Evolutionary conservation across 2,329 filamentous ascomycete species (phyloP), one percentile per base, ranked within the genome.

Genomic region (Ceratocystis destructans): DNA sequence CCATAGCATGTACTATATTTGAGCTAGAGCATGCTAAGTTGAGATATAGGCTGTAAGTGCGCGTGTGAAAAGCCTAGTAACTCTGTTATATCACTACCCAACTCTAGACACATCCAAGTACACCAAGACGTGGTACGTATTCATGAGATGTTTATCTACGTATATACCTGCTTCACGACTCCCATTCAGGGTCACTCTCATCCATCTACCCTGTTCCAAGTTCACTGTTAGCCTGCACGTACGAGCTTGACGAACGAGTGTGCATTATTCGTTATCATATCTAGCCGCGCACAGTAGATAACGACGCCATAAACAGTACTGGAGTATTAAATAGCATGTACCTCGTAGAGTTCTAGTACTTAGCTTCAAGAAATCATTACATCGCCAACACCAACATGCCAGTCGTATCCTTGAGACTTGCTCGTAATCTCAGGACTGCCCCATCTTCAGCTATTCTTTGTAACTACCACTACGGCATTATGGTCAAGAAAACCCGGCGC

Each of bases 11-110:
- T 37, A 10, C 33, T 12, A 10, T 41, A 8, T 12, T 41, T 41
- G 37, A 41, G 37, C 37, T 41, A 41, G 37, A 12, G 37, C 37
- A 12, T 41, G 37, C 4, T 10, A 41, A 41, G 37, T 41, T 7
- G 68, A 17, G 69, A 69, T 7, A 67, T 70, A 63, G 69, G 59
- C 8, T 46, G 2, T 25, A 63, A 12, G 28, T 37, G 15, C 12
- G 5, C n/a, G 46, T 50, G 46, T 53, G 48, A 25, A 2, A 25
- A 10, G 4, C 6, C 10, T 25, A 5, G 22, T 15, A 53, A 8
- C 4, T 2, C 2, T 15, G 48, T 53, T 1, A 25, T 25, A 53
- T 53, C 48, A 25, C 48, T n/a, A 22, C 25, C 10, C 46, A 50
- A 22, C 7, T 22, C 46, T 50, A 10, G n/a, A 22, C 31, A 33